phyloP scores from a whole-genome alignment of 306 rosid species.

The Citrullus amarus region DNA sequence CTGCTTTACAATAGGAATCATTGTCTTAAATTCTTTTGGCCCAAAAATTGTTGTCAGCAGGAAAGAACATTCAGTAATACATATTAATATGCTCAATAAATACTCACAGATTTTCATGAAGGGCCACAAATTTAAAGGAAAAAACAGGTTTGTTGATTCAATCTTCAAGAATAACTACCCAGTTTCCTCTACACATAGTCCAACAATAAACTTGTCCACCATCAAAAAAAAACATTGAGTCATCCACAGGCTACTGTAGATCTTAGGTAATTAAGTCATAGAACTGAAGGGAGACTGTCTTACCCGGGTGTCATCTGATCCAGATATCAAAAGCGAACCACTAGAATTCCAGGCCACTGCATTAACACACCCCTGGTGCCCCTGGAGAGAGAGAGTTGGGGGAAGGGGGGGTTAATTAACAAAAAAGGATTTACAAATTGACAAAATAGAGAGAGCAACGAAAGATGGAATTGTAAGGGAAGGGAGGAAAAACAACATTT shows the following conservation, averaged over 20 bases:
- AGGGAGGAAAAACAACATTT: neutral
- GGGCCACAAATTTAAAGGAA: neutral
- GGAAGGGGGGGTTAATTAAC: neutral
- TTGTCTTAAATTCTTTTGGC: neutral
- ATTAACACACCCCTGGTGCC: slow-evolving; percentile 91
- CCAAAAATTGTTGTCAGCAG: neutral
- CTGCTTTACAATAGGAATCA: neutral
- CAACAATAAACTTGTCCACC: neutral
- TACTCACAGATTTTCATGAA: neutral
- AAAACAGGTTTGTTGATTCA: neutral
- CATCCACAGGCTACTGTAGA: neutral
- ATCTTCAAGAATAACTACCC: neutral
- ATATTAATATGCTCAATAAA: neutral
- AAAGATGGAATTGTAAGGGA: neutral
- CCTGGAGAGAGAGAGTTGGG: slow-evolving; percentile 30
- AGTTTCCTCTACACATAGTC: neutral
- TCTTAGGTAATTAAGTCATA: neutral
- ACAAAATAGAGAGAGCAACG: neutral
- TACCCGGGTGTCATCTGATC: slow-evolving; percentile 95
- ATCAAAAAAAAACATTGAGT: neutral
- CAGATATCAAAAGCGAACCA: slow-evolving; percentile 83
- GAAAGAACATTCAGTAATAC: neutral
- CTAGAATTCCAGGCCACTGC: slow-evolving; percentile 84
- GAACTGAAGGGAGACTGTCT: neutral
- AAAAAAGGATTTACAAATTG: neutral